A percentile compares a stretch with the other conserved stretches of the same genome.
Conservation (phyloP, 2,329 filamentous ascomycete genomes). For the Myriosclerotinia curreyana region DNA sequence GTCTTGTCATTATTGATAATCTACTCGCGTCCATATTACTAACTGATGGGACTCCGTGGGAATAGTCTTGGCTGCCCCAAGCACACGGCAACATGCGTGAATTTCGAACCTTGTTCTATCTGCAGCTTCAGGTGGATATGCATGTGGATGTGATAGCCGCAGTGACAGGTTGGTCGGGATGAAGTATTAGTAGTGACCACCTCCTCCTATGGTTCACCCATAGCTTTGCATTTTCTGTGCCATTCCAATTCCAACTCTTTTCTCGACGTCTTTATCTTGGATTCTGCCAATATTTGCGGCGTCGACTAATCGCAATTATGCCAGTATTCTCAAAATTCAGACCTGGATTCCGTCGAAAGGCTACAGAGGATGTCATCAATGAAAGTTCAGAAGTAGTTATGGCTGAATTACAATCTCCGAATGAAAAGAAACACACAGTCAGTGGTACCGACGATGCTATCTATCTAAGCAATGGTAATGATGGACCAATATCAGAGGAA, state of each 20-base stretch:
- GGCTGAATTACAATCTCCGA: conserved; percentile 18
- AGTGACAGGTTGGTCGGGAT: background rate
- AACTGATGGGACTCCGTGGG: background rate
- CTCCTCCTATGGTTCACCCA: background rate
- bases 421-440: conserved; percentile 13
- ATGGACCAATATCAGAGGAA: conserved; percentile 13
- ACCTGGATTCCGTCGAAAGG: conserved; percentile 21
- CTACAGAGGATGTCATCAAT: conserved; percentile 22
- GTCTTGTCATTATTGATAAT: background rate
- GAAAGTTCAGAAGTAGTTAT: conserved; percentile 17
- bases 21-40: background rate
- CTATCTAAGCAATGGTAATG: conserved; percentile 3
- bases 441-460: conserved; percentile 1
- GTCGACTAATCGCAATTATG: conserved; percentile 25
- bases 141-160: background rate
- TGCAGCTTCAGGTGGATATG: background rate
- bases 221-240: background rate
- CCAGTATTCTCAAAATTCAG: conserved; percentile 25
- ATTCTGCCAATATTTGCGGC: conserved; percentile 5
- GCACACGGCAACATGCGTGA: conserved; percentile 6
- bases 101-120: background rate
- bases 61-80: conserved; percentile 7
- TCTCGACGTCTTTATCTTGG: background rate
- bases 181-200: conserved; percentile 9
- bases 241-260: background rate